A percentile compares a stretch with the other conserved stretches of the same genome.
Evolutionary conservation across 306 rosid genomes (phyloP).

Genomic region (Rosa chinensis): DNA sequence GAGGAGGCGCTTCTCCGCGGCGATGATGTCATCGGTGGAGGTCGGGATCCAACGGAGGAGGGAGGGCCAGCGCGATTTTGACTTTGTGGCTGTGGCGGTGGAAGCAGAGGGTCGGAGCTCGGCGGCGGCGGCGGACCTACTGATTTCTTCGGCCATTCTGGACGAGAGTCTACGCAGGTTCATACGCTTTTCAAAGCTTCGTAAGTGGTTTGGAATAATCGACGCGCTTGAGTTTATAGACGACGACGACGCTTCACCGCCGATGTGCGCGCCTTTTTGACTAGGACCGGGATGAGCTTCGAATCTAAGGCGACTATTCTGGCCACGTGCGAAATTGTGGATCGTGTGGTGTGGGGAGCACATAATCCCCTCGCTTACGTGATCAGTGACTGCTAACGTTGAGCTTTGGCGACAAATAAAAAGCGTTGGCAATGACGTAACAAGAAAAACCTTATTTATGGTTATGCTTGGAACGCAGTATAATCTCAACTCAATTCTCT

Average conservation of each 20-base stretch:
- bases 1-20: constrained; percentile 90
- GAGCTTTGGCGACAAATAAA: background rate
- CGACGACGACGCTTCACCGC: background rate
- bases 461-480: accelerated
- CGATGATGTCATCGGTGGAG: constrained; percentile 77
- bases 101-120: constrained; percentile 36
- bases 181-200: constrained; percentile 26
- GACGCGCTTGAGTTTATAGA: background rate
- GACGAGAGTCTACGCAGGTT: constrained; percentile 33
- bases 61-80: constrained; percentile 72
- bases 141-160: constrained; percentile 66
- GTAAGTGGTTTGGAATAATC: background rate
- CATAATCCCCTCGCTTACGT: background rate
- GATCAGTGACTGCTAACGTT: background rate
- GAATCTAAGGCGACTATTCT: background rate
- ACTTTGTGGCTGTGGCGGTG: constrained; percentile 15
- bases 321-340: background rate
- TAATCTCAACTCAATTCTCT: too few species aligned
- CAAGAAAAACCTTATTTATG: too few species aligned
- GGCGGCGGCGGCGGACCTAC: constrained; percentile 34
- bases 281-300: background rate
- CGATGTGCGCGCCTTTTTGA: constrained; percentile 14
- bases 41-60: constrained; percentile 88
- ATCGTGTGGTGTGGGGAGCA: background rate
- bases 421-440: background rate